Evolutionary conservation across 164 flowering plant genomes (phyloP), one percentile per base, ranked within the genome.

Genomic region (Litsea cubeba): DNA sequence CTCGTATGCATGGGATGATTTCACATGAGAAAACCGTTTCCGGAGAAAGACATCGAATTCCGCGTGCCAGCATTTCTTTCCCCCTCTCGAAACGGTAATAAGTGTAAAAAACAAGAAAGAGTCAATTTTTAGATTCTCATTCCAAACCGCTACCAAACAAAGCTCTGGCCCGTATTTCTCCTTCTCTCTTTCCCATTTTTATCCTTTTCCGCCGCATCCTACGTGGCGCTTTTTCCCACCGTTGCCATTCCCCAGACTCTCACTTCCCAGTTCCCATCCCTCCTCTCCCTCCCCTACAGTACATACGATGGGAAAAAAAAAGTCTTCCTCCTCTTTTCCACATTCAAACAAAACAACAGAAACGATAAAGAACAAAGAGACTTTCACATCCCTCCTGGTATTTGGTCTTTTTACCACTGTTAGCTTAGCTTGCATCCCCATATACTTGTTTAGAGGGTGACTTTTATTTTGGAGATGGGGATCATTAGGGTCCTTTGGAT

Each of bases 141-240:
- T 64, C 69, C 74, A 71, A 72, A 72, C 35, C 1, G 23, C 51
- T 35, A 63, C 14, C 35, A 28, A 58, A 72, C 75, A 72, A 62
- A 23, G 1, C 23, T 3, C 54, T 5, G 24, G 25, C 17, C 8
- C 8, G 46, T 40, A 54, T 5, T 17, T 54, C 51, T 25, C 40
- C 51, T 23, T 10, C n/a, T 40, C 57, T 17, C 24, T n/a, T 40
- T n/a, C 65, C 65, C 23, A 28, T 8, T 72, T 72, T 72, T 72
- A 64, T 62, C 75, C 32, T 63, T 64, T 72, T 46, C 75, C 24
- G 58, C 75, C 68, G 58, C 58, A 46, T 49, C 75, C 75, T 63
- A 64, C 57, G 68, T 64, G 57, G 25, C 14, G 17, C 18, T 0
- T 14, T 11, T 5, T 22, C 66, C 65, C 3, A 3, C 3, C 17